These are phyloP conservation scores for Xylaria scruposa DNA, from an alignment of 495 filamentous ascomycete species.

Conservation along the genomic window DNA sequence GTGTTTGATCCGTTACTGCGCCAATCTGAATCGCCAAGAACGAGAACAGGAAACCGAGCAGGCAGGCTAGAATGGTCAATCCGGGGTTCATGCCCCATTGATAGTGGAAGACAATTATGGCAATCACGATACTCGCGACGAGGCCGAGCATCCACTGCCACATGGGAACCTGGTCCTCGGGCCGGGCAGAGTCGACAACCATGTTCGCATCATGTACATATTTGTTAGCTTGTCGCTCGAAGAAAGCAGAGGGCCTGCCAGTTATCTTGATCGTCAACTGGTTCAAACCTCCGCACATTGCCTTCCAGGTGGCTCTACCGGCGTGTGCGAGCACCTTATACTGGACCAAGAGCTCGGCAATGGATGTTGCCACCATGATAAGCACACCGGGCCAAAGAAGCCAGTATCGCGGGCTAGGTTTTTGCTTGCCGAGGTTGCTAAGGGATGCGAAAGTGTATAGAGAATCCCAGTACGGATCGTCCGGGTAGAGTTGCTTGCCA, in stretches of 20 bases:
- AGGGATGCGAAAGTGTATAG: slow-evolving; percentile 60
- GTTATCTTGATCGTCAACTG: slow-evolving; percentile 34
- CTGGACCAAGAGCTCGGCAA: slow-evolving; percentile 67
- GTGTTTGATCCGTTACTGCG: slow-evolving; percentile 67
- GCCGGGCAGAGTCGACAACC: slow-evolving; percentile 59
- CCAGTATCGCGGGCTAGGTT: slow-evolving; percentile 69
- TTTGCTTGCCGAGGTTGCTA: slow-evolving; percentile 49
- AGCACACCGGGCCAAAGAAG: slow-evolving; percentile 72
- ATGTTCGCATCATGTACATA: slow-evolving; percentile 41
- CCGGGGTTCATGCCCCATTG: slow-evolving; percentile 68
- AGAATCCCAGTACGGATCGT: slow-evolving; percentile 59
- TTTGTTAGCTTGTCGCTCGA: slow-evolving; percentile 50
- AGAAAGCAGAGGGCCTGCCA: slow-evolving; percentile 55
- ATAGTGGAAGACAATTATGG: slow-evolving; percentile 64
- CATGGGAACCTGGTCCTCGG: slow-evolving; percentile 62
- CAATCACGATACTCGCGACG: slow-evolving; percentile 57
- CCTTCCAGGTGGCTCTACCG: slow-evolving; percentile 57
- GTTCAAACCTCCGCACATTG: slow-evolving; percentile 53
- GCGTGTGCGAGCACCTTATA: slow-evolving; percentile 65
- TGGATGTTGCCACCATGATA: slow-evolving; percentile 66
- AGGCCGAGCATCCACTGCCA: slow-evolving; percentile 68
- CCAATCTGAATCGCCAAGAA: slow-evolving; percentile 72
- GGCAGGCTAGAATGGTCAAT: slow-evolving; percentile 63
- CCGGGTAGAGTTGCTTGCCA: slow-evolving; percentile 48
- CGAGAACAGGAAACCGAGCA: slow-evolving; percentile 71